Percentiles rank a stretch among this genome's conserved stretches.
phyloP scores from a whole-genome alignment of 106 monocot genomes.

The Hemerocallis citrina region DNA sequence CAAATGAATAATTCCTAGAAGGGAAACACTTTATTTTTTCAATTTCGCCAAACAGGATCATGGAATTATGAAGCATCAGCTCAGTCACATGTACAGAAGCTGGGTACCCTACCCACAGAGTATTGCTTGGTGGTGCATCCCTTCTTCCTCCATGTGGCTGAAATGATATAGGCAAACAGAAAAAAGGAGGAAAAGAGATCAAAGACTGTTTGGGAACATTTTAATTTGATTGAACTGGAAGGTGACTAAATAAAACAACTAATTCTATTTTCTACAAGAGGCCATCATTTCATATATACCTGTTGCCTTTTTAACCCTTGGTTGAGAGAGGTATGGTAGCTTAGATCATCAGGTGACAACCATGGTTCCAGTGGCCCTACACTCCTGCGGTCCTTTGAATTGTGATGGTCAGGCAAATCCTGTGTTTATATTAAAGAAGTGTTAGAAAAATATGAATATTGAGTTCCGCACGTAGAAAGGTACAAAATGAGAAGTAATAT shows the following conservation, averaged over 20 bases:
- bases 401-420: conserved; percentile 42
- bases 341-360: conserved; percentile 13
- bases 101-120: conserved; percentile 77
- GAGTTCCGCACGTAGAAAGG: no score
- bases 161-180: background rate
- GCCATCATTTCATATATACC: background rate
- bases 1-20: conserved; percentile 53
- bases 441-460: no score
- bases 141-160: conserved; percentile 5
- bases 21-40: conserved; percentile 66
- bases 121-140: conserved; percentile 48
- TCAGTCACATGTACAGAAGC: conserved; percentile 67
- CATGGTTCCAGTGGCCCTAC: conserved; percentile 13
- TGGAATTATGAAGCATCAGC: conserved; percentile 82
- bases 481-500: background rate
- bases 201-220: background rate
- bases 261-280: background rate
- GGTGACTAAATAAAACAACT: background rate
- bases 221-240: background rate
- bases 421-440: conserved; percentile 1
- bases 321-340: background rate
- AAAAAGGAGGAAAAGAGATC: background rate
- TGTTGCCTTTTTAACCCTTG: background rate
- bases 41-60: conserved; percentile 95
- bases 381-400: conserved; percentile 19